A percentile compares a stretch with the other conserved stretches of the same genome.
phyloP scores from a whole-genome alignment of 2,329 filamentous ascomycete genomes.

The Penicillium sp. region DNA sequence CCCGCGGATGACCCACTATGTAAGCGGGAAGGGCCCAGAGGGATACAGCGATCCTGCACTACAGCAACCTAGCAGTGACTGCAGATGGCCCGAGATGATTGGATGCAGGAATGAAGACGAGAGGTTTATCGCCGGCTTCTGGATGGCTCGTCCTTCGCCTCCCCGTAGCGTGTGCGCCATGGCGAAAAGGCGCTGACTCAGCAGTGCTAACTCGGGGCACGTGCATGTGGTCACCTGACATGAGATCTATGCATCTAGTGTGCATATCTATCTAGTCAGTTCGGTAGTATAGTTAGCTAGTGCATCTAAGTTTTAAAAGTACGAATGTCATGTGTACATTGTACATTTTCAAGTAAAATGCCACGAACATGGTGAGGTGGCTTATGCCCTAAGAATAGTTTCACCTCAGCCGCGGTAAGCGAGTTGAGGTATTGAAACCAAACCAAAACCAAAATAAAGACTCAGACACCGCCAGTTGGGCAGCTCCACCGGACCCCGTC shows the following conservation, averaged over 20 bases:
- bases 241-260: neutral
- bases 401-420: neutral
- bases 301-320: neutral
- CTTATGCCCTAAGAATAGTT: neutral
- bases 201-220: neutral
- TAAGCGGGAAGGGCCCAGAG: slow-evolving; percentile 9
- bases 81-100: slow-evolving; percentile 12
- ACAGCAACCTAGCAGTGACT: slow-evolving; percentile 1
- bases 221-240: neutral
- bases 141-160: slow-evolving; percentile 12
- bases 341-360: neutral
- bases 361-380: neutral
- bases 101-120: slow-evolving; percentile 5
- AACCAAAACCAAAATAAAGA: neutral
- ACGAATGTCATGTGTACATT: neutral
- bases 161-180: neutral
- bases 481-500: slow-evolving; percentile 18
- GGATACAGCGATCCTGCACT: neutral
- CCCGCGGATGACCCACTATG: slow-evolving; percentile 21
- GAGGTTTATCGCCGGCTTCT: slow-evolving; percentile 19
- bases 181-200: slow-evolving; percentile 7
- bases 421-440: neutral
- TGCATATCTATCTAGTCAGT: neutral
- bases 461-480: slow-evolving; percentile 18
- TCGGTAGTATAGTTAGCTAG: too few species aligned